A percentile compares a stretch with the other conserved stretches of the same genome.
These are phyloP conservation scores for Rosa multiflora DNA, from an alignment of 306 rosid genomes.

Conservation along the genomic window DNA sequence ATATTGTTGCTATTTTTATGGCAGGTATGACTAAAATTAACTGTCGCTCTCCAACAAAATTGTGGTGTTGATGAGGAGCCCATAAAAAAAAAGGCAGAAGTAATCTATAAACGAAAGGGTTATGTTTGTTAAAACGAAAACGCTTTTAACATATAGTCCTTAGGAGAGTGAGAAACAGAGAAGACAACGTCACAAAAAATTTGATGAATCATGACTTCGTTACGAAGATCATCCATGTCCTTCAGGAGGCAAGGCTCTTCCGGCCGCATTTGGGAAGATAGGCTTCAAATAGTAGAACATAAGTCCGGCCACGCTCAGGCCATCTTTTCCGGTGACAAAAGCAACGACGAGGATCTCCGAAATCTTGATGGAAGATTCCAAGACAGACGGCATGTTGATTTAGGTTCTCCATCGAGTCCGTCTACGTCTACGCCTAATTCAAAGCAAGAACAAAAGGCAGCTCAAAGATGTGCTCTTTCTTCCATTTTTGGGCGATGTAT, in stretches of 20 bases:
- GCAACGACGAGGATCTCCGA: slow-evolving; percentile 2
- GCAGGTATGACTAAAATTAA: not conserved
- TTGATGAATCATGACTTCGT: not conserved
- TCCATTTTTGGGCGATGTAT: slow-evolving; percentile 5
- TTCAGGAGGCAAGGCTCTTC: slow-evolving; percentile 12
- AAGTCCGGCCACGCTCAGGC: not conserved
- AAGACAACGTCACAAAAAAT: not conserved
- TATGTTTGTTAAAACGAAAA: not conserved
- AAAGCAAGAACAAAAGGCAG: not conserved
- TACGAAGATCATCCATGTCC: slow-evolving; percentile 5
- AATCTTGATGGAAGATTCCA: not conserved
- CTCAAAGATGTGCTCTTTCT: slow-evolving; percentile 4
- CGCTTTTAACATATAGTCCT: not conserved
- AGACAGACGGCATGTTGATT: not conserved
- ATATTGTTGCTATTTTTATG: not conserved
- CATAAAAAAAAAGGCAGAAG: not conserved
- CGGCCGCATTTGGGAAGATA: slow-evolving; percentile 2
- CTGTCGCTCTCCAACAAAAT: not conserved
- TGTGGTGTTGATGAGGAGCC: not conserved
- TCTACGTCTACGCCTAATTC: slow-evolving; percentile 3
- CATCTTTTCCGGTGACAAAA: not conserved
- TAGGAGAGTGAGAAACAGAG: not conserved
- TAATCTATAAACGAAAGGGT: not conserved
- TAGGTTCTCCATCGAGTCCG: not conserved
- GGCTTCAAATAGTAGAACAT: slow-evolving; percentile 7